These are phyloP conservation scores for Discostella pseudostelligera DNA, from an alignment of 108 stramenopile species.

Conservation along the genomic window DNA sequence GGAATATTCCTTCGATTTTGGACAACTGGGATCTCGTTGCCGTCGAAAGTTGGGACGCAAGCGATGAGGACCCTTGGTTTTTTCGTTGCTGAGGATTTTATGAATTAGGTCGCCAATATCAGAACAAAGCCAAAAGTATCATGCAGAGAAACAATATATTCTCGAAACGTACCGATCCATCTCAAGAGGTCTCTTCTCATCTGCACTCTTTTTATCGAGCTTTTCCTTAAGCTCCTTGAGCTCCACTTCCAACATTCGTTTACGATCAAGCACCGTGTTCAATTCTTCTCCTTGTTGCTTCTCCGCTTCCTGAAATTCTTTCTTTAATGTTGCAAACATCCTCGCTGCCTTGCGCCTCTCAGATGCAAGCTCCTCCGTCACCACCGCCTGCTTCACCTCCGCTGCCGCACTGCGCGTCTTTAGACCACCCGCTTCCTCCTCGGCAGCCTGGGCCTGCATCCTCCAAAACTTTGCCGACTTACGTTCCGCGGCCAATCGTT, in stretches of 20 bases:
- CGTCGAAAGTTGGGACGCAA: constrained; percentile 26
- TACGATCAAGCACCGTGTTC: constrained; percentile 34
- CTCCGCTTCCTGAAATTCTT: constrained; percentile 39
- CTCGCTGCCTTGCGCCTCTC: constrained; percentile 51
- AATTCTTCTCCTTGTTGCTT: constrained; percentile 41
- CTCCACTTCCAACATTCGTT: constrained; percentile 57
- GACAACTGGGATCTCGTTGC: not conserved
- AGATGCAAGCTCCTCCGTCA: constrained; percentile 62
- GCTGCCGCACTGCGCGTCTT: constrained; percentile 83
- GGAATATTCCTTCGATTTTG: constrained; percentile 2
- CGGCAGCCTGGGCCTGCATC: constrained; percentile 71
- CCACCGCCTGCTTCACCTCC: constrained; percentile 70
- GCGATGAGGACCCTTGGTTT: constrained; percentile 27
- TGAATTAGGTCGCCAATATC: not conserved
- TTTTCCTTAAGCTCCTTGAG: constrained; percentile 36
- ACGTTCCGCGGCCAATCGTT: constrained; percentile 61
- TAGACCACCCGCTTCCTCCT: constrained; percentile 74
- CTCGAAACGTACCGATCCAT: constrained; percentile 20
- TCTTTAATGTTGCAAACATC: constrained; percentile 42
- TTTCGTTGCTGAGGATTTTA: constrained; percentile 22
- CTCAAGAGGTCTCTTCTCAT: constrained; percentile 33
- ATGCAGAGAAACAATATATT: not conserved
- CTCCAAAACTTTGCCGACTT: constrained; percentile 66
- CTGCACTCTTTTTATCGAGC: constrained; percentile 21
- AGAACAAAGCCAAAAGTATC: not conserved